Percentiles rank a stretch among this genome's conserved stretches.
phyloP scores from a whole-genome alignment of 106 monocot genomes.

The Dendrobium chrysotoxum region DNA sequence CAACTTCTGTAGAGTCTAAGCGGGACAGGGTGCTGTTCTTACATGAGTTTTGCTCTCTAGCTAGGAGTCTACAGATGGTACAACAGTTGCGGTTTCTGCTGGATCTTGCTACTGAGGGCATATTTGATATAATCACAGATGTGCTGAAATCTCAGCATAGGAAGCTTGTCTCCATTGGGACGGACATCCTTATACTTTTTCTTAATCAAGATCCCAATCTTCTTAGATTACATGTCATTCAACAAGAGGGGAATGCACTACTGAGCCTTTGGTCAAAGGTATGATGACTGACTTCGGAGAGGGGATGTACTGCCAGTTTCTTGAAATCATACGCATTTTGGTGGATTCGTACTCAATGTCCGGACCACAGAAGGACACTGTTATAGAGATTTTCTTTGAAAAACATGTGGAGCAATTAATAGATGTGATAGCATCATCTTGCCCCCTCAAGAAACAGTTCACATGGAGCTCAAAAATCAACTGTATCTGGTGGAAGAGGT shows the following conservation, averaged over 20 bases:
- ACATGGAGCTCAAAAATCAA: conserved; percentile 17
- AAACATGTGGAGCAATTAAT: conserved; percentile 72
- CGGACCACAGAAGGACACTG: conserved; percentile 72
- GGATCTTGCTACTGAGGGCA: conserved; percentile 87
- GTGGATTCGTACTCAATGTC: conserved; percentile 69
- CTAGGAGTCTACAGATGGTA: no score
- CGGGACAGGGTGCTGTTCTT: conserved; percentile 89
- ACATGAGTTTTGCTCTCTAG: no score
- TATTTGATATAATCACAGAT: conserved; percentile 86
- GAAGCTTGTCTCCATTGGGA: conserved; percentile 74
- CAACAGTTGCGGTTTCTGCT: no score
- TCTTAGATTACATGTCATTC: conserved; percentile 50
- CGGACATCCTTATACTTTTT: conserved; percentile 60
- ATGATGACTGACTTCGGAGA: conserved; percentile 86
- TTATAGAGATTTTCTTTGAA: conserved; percentile 92
- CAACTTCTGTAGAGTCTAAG: conserved; percentile 56
- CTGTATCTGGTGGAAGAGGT: conserved; percentile 17
- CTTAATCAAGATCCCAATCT: conserved; percentile 60
- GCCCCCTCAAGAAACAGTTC: conserved; percentile 40
- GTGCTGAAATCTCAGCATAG: conserved; percentile 72
- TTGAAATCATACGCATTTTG: conserved; percentile 92
- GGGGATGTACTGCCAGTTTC: conserved; percentile 88
- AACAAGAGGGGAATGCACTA: conserved; percentile 55
- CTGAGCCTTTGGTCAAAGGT: conserved; percentile 70
- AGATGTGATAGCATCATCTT: conserved; percentile 76